phyloP scores from a whole-genome alignment of 768 basidiomycete genomes.

The Dacryopinax spathularia region DNA sequence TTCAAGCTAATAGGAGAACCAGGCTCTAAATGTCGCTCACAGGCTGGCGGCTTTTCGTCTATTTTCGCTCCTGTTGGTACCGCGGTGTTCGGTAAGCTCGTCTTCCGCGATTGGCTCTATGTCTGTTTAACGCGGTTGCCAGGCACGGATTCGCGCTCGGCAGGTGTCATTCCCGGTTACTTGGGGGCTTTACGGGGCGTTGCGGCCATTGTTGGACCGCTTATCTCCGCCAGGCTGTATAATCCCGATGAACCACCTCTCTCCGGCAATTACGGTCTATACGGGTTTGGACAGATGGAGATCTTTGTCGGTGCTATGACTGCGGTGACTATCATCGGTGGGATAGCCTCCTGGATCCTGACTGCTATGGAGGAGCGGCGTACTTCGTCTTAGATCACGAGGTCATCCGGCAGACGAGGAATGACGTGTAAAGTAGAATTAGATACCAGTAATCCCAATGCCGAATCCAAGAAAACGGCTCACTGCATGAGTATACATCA shows the following conservation, averaged over 20 bases:
- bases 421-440: too few species aligned
- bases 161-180: not conserved
- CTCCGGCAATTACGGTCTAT: not conserved
- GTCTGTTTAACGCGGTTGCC: not conserved
- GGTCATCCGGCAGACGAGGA: not conserved
- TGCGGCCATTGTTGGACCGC: not conserved
- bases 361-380: not conserved
- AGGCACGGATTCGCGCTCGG: not conserved
- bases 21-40: too few species aligned
- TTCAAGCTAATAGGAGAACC: too few species aligned
- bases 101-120: not conserved
- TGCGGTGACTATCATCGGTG: not conserved
- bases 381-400: too few species aligned
- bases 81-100: not conserved
- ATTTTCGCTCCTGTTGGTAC: not conserved
- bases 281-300: conserved; percentile 2
- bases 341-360: not conserved
- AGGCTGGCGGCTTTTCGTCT: conserved; percentile 6
- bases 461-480: too few species aligned
- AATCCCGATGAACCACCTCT: not conserved
- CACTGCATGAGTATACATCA: too few species aligned
- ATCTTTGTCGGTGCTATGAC: conserved; percentile 4
- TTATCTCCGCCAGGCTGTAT: conserved; percentile 4
- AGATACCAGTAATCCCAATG: too few species aligned
- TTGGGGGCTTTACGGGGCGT: not conserved